phyloP scores from a whole-genome alignment of 495 filamentous ascomycete species.

The Mycothermus thermophilus region DNA sequence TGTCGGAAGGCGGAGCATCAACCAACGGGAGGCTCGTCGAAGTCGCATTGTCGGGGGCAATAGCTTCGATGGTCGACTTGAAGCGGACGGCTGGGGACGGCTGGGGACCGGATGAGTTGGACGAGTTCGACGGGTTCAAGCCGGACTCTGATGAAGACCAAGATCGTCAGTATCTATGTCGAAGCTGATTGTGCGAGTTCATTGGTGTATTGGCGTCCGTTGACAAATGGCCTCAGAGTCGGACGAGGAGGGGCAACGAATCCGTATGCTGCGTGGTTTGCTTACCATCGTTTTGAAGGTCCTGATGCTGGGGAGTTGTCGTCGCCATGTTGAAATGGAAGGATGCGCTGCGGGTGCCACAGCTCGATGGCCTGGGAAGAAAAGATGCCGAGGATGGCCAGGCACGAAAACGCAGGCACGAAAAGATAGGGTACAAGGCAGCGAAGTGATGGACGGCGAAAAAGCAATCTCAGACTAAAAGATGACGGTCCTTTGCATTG shows the following conservation, averaged over 20 bases:
- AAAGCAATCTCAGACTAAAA: too few species aligned
- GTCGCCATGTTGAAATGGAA: constrained; percentile 9
- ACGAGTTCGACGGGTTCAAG: too few species aligned
- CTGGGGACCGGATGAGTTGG: constrained; percentile 10
- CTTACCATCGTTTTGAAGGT: constrained; percentile 8
- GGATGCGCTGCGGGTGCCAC: background rate
- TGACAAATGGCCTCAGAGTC: too few species aligned
- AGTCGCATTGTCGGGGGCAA: constrained; percentile 39
- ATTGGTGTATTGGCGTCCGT: too few species aligned
- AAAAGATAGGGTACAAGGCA: too few species aligned
- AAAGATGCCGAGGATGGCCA: constrained; percentile 3
- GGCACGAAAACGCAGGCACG: constrained; percentile 4
- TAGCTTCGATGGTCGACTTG: constrained; percentile 60
- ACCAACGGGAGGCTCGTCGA: constrained; percentile 14
- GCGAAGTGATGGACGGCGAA: too few species aligned
- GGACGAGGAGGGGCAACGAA: constrained; percentile 12
- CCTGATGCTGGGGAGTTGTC: constrained; percentile 6
- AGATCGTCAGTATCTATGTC: too few species aligned
- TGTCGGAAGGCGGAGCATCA: too few species aligned
- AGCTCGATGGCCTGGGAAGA: constrained; percentile 4
- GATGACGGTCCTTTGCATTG: too few species aligned
- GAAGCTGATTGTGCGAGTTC: too few species aligned
- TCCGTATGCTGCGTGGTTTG: too few species aligned
- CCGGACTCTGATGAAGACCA: too few species aligned
- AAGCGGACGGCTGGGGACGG: constrained; percentile 54